Percentiles rank a stretch among this genome's conserved stretches.
phyloP scores from a whole-genome alignment of 2,329 filamentous ascomycete genomes.

The Penicillium rolfsii region DNA sequence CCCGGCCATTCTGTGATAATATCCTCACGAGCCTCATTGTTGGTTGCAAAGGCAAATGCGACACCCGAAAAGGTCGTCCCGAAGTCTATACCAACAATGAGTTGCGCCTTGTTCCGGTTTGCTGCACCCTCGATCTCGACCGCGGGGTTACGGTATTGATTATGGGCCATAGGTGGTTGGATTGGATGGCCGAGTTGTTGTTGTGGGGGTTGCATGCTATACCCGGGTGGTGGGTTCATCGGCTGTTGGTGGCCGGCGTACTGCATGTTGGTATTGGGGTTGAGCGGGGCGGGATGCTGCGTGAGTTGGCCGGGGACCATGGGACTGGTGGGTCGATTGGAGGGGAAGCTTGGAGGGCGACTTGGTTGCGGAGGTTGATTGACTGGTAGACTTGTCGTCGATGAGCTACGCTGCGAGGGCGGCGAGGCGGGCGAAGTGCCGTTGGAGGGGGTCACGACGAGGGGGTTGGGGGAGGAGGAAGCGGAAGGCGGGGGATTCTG shows the following conservation, averaged over 20 bases:
- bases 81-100: slow-evolving; percentile 99
- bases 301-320: slow-evolving; percentile 51
- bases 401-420: slow-evolving; percentile 48
- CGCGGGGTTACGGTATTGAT: slow-evolving; percentile 41
- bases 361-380: slow-evolving; percentile 42
- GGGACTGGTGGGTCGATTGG: slow-evolving; percentile 57
- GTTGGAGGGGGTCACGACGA: slow-evolving; percentile 42
- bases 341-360: slow-evolving; percentile 64
- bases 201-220: slow-evolving; percentile 45
- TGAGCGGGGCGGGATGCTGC: slow-evolving; percentile 57
- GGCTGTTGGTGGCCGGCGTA: slow-evolving; percentile 49
- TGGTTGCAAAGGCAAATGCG: slow-evolving; percentile 89
- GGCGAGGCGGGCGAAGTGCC: slow-evolving; percentile 40
- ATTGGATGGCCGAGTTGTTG: slow-evolving; percentile 33
- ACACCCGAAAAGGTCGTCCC: slow-evolving; percentile 98
- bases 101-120: slow-evolving; percentile 88
- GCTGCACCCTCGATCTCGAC: slow-evolving; percentile 83
- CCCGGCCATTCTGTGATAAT: slow-evolving; percentile 99
- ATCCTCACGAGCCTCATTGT: slow-evolving; percentile 96
- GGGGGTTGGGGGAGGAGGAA: slow-evolving; percentile 36
- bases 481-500: slow-evolving; percentile 28
- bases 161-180: slow-evolving; percentile 30
- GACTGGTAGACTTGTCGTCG: slow-evolving; percentile 57
- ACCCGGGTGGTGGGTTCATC: slow-evolving; percentile 50
- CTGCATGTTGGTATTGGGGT: slow-evolving; percentile 52